phyloP scores from a whole-genome alignment of 2,329 filamentous ascomycete genomes.

The Diaporthe aspalathi region DNA sequence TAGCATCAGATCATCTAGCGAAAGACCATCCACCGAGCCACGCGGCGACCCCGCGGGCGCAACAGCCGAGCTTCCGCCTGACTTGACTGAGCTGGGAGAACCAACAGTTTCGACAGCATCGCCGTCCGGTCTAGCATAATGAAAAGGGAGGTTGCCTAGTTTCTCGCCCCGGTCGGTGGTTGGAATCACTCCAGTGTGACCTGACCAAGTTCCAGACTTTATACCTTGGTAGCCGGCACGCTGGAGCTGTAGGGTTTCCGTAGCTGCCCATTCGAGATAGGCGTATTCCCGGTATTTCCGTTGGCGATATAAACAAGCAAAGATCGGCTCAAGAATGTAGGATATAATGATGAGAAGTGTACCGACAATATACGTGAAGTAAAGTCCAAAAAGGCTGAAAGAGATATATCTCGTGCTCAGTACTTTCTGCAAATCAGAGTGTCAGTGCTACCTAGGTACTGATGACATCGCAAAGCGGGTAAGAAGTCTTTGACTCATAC shows the following conservation, averaged over 20 bases:
- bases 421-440: background rate
- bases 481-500: background rate
- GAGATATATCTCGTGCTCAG: background rate
- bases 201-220: background rate
- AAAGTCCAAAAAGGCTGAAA: background rate
- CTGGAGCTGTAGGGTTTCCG: background rate
- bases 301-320: background rate
- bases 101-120: too few relatives aligned
- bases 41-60: too few relatives aligned
- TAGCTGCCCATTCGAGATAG: background rate
- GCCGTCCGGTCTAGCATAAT: background rate
- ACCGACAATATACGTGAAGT: background rate
- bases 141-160: background rate
- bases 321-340: background rate
- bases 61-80: too few relatives aligned
- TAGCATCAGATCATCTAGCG: too few relatives aligned
- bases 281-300: background rate
- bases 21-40: too few relatives aligned
- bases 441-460: background rate
- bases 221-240: background rate
- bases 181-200: background rate
- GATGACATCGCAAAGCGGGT: too few relatives aligned
- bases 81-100: too few relatives aligned
- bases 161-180: background rate
- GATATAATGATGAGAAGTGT: background rate